Evolutionary conservation across 169 alveolate species (phyloP).

Genomic region (Cryptosporidium andersoni): DNA sequence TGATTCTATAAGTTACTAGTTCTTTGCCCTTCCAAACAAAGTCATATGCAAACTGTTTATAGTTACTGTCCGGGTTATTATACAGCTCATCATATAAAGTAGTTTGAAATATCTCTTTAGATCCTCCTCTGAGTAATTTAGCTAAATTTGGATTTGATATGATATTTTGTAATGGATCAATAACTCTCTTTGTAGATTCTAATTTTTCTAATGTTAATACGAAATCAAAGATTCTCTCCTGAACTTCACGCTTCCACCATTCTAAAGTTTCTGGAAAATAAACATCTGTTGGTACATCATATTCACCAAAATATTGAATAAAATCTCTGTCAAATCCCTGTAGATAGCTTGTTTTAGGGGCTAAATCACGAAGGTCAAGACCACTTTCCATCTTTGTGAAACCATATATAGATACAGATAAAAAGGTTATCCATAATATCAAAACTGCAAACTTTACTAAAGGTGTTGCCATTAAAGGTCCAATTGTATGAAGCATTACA

Average conservation of each 20-base stretch:
- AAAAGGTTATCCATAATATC: constrained; percentile 66
- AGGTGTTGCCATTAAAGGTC: constrained; percentile 74
- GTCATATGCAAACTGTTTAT: constrained; percentile 75
- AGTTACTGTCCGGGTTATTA: constrained; percentile 73
- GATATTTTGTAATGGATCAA: constrained; percentile 75
- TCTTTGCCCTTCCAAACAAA: constrained; percentile 79
- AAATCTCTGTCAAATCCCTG: constrained; percentile 72
- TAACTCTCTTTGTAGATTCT: constrained; percentile 66
- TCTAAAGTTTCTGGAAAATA: constrained; percentile 74
- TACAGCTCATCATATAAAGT: constrained; percentile 74
- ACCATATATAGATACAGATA: constrained; percentile 74
- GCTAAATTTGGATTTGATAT: constrained; percentile 77
- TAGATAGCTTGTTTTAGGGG: constrained; percentile 76
- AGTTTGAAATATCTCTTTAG: constrained; percentile 73
- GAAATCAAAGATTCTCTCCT: constrained; percentile 70
- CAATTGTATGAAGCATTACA: constrained; percentile 74
- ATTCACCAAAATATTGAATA: constrained; percentile 72
- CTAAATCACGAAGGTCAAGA: constrained; percentile 75
- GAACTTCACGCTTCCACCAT: constrained; percentile 72
- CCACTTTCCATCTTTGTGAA: constrained; percentile 77
- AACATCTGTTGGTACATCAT: constrained; percentile 78
- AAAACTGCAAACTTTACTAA: constrained; percentile 74
- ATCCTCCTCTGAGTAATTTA: constrained; percentile 73
- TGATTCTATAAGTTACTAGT: constrained; percentile 75
- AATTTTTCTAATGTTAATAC: constrained; percentile 37